phyloP scores from a whole-genome alignment of 2,329 filamentous ascomycete species.

The Aspergillus sp. region DNA sequence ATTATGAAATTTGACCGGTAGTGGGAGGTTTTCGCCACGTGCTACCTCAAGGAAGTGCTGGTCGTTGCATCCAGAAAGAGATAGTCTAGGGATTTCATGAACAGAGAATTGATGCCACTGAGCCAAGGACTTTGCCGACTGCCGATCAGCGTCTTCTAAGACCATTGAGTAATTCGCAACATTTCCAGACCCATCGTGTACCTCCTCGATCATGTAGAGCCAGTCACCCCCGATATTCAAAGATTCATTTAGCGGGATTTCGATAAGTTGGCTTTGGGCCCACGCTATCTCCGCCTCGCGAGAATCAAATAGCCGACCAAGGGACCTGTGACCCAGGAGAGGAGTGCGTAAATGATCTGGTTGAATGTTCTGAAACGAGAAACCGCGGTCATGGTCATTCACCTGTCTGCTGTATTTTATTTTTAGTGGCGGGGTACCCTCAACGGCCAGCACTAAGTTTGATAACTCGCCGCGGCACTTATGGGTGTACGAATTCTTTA shows the following conservation, averaged over 20 bases:
- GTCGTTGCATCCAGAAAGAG: constrained; percentile 72
- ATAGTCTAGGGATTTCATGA: constrained; percentile 77
- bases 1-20: constrained; percentile 71
- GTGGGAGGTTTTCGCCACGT: constrained; percentile 64
- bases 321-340: constrained; percentile 61
- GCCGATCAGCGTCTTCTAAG: constrained; percentile 66
- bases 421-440: constrained; percentile 85
- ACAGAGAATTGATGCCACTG: constrained; percentile 79
- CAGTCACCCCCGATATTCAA: constrained; percentile 76
- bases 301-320: constrained; percentile 57
- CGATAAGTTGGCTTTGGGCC: constrained; percentile 73
- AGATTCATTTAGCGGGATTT: constrained; percentile 86
- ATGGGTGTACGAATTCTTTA: constrained; percentile 63
- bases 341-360: constrained; percentile 83
- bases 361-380: constrained; percentile 90
- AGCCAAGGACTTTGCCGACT: constrained; percentile 58
- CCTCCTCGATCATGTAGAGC: constrained; percentile 88
- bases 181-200: constrained; percentile 89
- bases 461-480: constrained; percentile 88
- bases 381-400: constrained; percentile 78
- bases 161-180: constrained; percentile 66
- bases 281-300: constrained; percentile 63
- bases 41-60: constrained; percentile 80
- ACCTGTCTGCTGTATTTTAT: constrained; percentile 88
- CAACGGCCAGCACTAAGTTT: constrained; percentile 76